A percentile compares a stretch with the other conserved stretches of the same genome.
phyloP scores from a whole-genome alignment of 1,284 basidiomycete genomes.

The Sanghuangporus weigelae region DNA sequence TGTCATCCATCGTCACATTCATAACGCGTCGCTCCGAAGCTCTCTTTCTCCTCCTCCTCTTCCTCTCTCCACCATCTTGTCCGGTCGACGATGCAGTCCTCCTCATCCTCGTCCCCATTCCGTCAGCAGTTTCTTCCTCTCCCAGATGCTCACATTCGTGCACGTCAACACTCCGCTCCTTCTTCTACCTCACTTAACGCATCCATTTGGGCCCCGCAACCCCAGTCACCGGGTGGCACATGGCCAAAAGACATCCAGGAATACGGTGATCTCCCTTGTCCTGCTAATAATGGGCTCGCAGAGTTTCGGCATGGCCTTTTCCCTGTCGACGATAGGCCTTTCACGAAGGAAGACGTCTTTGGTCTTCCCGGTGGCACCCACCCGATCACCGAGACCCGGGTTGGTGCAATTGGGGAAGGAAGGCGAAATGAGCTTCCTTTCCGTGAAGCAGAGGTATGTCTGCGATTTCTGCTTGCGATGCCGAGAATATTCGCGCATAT shows the following conservation, averaged over 20 bases:
- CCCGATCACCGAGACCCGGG: conserved; percentile 37
- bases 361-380: conserved; percentile 39
- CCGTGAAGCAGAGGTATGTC: conserved; percentile 48
- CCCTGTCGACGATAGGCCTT: conserved; percentile 25
- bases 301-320: conserved; percentile 23
- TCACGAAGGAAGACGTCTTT: conserved; percentile 57
- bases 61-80: conserved; percentile 4
- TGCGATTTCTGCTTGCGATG: conserved; percentile 21
- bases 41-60: background rate
- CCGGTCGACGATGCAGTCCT: conserved; percentile 9
- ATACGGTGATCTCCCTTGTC: conserved; percentile 34
- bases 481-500: conserved; percentile 18
- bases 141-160: conserved; percentile 12
- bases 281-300: conserved; percentile 35
- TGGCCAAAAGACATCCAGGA: conserved; percentile 62
- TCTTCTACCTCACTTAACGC: conserved; percentile 22
- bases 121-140: conserved; percentile 17
- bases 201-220: conserved; percentile 76
- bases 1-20: conserved; percentile 3
- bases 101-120: conserved; percentile 4
- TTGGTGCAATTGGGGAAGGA: conserved; percentile 73
- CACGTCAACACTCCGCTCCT: conserved; percentile 17
- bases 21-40: background rate
- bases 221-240: conserved; percentile 54
- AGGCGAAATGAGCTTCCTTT: conserved; percentile 56